phyloP scores from a whole-genome alignment of 345 rosid genomes.

The Eucalyptus grandis region DNA sequence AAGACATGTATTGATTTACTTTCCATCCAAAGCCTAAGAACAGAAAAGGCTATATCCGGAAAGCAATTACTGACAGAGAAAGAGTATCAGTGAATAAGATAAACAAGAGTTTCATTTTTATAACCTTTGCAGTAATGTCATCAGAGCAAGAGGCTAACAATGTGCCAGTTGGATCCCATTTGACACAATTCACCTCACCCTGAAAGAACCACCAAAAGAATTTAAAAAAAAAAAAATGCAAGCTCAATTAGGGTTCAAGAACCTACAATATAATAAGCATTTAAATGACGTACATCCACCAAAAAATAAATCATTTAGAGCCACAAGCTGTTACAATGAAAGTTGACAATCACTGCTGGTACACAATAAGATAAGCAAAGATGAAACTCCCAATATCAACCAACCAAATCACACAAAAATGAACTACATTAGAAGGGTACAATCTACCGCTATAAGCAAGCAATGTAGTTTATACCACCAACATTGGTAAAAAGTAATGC shows the following conservation, averaged over 20 bases:
- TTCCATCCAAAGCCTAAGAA: neutral
- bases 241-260: neutral
- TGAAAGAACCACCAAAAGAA: slow-evolving; percentile 10
- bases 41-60: neutral
- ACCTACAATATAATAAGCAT: neutral
- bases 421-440: neutral
- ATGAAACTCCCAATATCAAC: neutral
- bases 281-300: neutral
- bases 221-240: neutral
- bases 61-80: neutral
- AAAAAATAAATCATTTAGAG: neutral
- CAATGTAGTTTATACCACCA: neutral
- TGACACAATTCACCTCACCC: slow-evolving; percentile 99
- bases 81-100: neutral
- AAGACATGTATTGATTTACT: neutral
- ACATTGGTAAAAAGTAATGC: neutral
- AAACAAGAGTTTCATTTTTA: neutral
- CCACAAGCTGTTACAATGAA: neutral
- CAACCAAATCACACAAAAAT: neutral
- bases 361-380: neutral
- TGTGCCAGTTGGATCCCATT: slow-evolving; percentile 98
- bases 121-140: slow-evolving; percentile 92
- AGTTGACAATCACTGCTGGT: neutral
- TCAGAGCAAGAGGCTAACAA: slow-evolving; percentile 97
- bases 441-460: neutral